Evolutionary conservation across 352 stramenopile genomes (phyloP).

Genomic region (Globisporangium solare): DNA sequence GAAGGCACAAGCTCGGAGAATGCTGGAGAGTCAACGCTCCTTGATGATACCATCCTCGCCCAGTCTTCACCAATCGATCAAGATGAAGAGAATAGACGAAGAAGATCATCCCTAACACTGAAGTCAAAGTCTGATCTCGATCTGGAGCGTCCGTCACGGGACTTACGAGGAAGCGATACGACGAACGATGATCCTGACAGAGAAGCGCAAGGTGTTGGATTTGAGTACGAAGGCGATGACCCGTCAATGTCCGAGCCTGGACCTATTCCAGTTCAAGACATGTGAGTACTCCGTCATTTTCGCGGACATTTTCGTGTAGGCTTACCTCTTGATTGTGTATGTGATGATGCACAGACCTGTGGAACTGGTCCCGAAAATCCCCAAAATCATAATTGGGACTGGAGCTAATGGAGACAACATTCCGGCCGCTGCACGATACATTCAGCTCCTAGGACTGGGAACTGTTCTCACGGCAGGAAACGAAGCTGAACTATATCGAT

Average conservation of each 20-base stretch:
- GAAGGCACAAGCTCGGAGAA: too few species aligned
- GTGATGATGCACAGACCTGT: conserved; percentile 15
- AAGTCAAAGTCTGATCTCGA: conserved; percentile 9
- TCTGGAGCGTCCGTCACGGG: not conserved
- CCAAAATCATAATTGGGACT: conserved; percentile 56
- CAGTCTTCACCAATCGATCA: not conserved
- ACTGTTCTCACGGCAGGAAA: conserved; percentile 32
- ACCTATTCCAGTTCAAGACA: conserved; percentile 4
- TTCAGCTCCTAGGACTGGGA: conserved; percentile 62
- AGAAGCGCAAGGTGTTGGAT: conserved; percentile 29
- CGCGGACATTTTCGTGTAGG: not conserved
- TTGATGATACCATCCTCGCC: too few species aligned
- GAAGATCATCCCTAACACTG: not conserved
- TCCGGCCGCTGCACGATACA: conserved; percentile 54
- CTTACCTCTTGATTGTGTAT: not conserved
- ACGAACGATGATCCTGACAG: conserved; percentile 16
- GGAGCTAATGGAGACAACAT: conserved; percentile 30
- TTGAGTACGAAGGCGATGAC: conserved; percentile 38
- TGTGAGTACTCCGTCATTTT: conserved; percentile 1
- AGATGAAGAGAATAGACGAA: not conserved
- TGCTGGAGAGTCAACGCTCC: too few species aligned
- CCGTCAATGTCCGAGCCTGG: not conserved
- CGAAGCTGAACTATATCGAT: conserved; percentile 32
- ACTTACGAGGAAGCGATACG: conserved; percentile 15
- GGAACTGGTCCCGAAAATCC: conserved; percentile 42